These are phyloP conservation scores for Saccharomycopsis babjevae DNA, from an alignment of 805 yeast species.

Conservation along the genomic window DNA sequence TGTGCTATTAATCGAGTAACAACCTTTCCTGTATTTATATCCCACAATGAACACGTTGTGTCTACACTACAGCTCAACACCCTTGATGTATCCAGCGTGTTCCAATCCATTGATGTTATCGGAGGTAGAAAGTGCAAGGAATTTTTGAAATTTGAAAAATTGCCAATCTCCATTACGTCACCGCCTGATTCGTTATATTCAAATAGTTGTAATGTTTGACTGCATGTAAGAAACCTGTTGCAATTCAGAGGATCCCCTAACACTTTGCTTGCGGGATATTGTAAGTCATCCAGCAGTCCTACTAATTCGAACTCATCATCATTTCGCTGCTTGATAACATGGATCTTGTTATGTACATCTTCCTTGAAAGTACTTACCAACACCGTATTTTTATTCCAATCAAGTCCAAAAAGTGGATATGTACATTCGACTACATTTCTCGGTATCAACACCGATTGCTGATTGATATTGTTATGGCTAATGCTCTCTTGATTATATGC, in stretches of 20 bases:
- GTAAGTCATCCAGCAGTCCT: slow-evolving; percentile 26
- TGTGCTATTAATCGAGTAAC: slow-evolving; percentile 94
- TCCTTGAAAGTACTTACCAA: not conserved
- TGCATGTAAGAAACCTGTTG: slow-evolving; percentile 50
- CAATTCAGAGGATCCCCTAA: slow-evolving; percentile 57
- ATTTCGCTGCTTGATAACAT: not conserved
- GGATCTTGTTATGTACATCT: not conserved
- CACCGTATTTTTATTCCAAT: not conserved
- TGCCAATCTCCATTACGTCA: slow-evolving; percentile 30
- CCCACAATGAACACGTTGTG: slow-evolving; percentile 98
- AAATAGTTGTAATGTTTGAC: slow-evolving; percentile 64
- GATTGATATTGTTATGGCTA: not conserved
- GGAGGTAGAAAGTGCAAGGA: slow-evolving; percentile 63
- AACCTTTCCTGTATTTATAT: slow-evolving; percentile 55
- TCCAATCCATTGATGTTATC: slow-evolving; percentile 92
- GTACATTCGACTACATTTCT: not conserved
- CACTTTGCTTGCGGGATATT: slow-evolving; percentile 61
- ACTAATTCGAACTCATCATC: not conserved
- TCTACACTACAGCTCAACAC: slow-evolving; percentile 84
- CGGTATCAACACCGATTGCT: not conserved
- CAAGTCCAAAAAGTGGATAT: not conserved
- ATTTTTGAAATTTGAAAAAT: slow-evolving; percentile 33
- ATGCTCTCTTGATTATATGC: not conserved
- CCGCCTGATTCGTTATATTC: slow-evolving; percentile 23
- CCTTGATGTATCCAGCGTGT: slow-evolving; percentile 52